Percentiles rank a stretch among this genome's conserved stretches.
Conservation (phyloP, 805 yeast species). For the Limtongia smithiae region DNA sequence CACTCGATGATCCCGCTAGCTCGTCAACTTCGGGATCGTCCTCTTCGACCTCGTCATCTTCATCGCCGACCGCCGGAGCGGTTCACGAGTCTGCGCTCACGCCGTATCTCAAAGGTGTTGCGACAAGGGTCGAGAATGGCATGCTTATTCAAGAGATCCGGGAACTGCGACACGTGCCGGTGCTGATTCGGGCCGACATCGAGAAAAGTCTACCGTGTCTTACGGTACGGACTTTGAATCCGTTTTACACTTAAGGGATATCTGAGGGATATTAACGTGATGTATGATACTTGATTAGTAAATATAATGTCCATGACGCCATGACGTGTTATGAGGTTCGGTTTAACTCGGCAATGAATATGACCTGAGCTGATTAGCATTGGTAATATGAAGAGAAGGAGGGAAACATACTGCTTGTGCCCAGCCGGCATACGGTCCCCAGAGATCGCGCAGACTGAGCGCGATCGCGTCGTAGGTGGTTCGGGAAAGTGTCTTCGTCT, state of each 20-base stretch:
- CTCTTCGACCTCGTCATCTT: no score
- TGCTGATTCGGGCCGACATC: constrained; percentile 81
- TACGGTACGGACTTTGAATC: constrained; percentile 86
- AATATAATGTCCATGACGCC: neutral
- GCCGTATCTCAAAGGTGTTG: constrained; percentile 56
- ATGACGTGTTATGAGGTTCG: neutral
- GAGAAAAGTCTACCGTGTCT: constrained; percentile 96
- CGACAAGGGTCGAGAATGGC: constrained; percentile 51
- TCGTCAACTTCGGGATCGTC: no score
- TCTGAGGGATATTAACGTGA: neutral
- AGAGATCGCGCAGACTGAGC: constrained; percentile 55
- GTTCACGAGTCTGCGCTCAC: constrained; percentile 40
- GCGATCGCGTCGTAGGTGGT: constrained; percentile 56
- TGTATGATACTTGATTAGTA: neutral
- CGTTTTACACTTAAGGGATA: constrained; percentile 46
- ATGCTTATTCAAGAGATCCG: constrained; percentile 71
- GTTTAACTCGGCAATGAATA: constrained; percentile 17
- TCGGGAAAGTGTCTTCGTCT: constrained; percentile 47
- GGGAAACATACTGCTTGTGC: constrained; percentile 71
- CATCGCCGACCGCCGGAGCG: no score
- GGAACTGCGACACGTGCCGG: constrained; percentile 75
- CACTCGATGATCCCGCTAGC: constrained; percentile 15
- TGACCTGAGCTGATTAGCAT: constrained; percentile 1
- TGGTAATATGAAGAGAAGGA: neutral
- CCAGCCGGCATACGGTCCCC: constrained; percentile 98